Evolutionary conservation across 495 filamentous ascomycete species (phyloP), one percentile per base, ranked within the genome.

Genomic region (Penicillium longicatenatum): DNA sequence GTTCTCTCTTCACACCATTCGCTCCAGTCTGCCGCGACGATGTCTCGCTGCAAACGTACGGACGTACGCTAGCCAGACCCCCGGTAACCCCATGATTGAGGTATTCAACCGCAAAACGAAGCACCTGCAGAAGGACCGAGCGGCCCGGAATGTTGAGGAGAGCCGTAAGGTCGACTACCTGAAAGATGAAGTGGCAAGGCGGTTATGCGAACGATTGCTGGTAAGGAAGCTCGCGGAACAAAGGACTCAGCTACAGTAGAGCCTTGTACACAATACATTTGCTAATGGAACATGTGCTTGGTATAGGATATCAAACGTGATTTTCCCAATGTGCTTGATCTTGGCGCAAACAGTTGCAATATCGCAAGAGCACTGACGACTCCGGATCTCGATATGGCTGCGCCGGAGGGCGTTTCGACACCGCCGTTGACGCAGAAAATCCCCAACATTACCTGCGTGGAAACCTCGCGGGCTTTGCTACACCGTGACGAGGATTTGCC

Each of bases 271-370:
- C 7, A 4, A 9, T 24, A 1, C 12, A 21, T 30, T 14, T 20
- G 39, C 35, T 44, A 9, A n/a, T 2, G 12, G 9, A 20, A 6
- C 22, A 11, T 14, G 45, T 4, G 30, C 52, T 42, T 17, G n/a
- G 49, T 54, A 56, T 60, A 96, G 89, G 91, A 97, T 65, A 93
- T 98, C 75, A 96, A 95, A 62, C 90, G 95, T 24, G 76, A 84
- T 33, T 94, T 95, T 69, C 85, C 88, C 22, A 75, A 84, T 48
- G 90, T 93, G 44, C 91, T 99, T 62, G 95, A 99, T 71, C 86
- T 97, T 22, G 95, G 94, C 57, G 93, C 95, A 58, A 96, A 97
- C 71, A 86, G 92, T 55, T 97, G 93, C 80, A 94, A 97, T 76
- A 89, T 99, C 67, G 94, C 92, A 7, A 84, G 85, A 53, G 86